Evolutionary conservation across 306 rosid genomes (phyloP).

Genomic region (Trichosanthes cucumerina): DNA sequence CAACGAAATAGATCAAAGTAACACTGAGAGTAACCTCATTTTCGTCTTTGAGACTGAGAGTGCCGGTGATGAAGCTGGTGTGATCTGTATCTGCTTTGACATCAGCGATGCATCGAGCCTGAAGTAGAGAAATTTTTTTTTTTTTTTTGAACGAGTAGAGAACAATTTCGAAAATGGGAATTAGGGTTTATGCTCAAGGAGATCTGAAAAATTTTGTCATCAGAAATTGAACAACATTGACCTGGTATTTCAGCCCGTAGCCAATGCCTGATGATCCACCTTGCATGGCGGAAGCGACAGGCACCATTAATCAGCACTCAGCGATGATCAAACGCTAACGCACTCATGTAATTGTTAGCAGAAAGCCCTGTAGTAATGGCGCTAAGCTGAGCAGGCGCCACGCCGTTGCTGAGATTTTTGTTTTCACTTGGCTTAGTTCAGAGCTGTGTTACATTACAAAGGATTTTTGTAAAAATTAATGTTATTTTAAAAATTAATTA

Average conservation of each 20-base stretch:
- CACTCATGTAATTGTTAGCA: background rate
- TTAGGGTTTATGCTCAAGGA: slow-evolving; percentile 1
- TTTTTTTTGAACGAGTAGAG: no score
- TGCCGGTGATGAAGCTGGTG: slow-evolving; percentile 84
- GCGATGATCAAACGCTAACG: background rate
- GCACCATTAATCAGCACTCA: background rate
- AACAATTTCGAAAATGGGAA: background rate
- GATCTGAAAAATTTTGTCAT: background rate
- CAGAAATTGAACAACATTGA: slow-evolving; percentile 3
- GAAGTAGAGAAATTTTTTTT: background rate
- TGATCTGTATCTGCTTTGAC: slow-evolving; percentile 95
- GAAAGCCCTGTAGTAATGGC: background rate
- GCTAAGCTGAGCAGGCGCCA: background rate
- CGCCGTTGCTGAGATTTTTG: background rate
- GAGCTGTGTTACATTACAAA: background rate
- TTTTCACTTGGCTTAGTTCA: background rate
- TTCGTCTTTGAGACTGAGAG: slow-evolving; percentile 93
- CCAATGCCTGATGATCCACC: slow-evolving; percentile 93
- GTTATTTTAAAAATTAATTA: no score
- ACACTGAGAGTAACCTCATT: slow-evolving; percentile 51
- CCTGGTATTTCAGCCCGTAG: slow-evolving; percentile 95
- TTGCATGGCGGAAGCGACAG: slow-evolving; percentile 55
- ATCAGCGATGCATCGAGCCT: slow-evolving; percentile 96
- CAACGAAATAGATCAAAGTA: background rate
- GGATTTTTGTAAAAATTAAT: no score